Conservation (phyloP, 2,329 filamentous ascomycete genomes). For the Monilinia fructigena region DNA sequence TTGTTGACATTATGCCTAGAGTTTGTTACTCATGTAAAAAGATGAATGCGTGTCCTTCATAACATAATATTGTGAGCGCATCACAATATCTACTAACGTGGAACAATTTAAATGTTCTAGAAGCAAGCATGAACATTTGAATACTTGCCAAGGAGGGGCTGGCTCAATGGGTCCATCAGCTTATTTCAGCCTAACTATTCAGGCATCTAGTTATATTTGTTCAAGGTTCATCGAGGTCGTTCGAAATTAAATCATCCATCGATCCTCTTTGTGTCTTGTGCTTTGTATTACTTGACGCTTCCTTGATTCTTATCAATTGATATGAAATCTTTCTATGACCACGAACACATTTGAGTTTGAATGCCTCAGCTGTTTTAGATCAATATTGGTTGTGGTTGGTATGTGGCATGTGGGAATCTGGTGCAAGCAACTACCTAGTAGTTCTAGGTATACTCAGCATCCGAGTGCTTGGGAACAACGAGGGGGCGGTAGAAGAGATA, state of each 20-base stretch:
- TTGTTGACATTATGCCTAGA: conserved; percentile 23
- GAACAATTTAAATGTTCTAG: conserved; percentile 4
- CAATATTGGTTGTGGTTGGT: neutral
- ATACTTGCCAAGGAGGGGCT: neutral
- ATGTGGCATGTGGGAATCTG: neutral
- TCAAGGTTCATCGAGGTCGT: neutral
- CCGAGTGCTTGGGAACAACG: neutral
- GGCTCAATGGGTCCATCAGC: neutral
- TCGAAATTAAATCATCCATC: neutral
- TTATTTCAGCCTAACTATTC: neutral
- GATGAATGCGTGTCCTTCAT: neutral
- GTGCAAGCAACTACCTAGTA: neutral
- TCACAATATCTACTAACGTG: neutral
- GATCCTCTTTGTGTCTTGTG: neutral
- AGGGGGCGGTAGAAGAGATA: conserved; percentile 1
- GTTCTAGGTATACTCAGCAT: neutral
- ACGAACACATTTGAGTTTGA: neutral
- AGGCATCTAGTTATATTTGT: neutral
- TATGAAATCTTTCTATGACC: neutral
- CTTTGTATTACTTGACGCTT: neutral
- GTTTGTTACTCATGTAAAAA: neutral
- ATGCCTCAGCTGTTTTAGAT: neutral
- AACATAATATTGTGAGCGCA: conserved; percentile 1
- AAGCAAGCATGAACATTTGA: neutral
- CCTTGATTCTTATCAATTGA: neutral